These are phyloP conservation scores for Wickerhamomyces sp. DNA, from an alignment of 1,139 yeast species.

Conservation along the genomic window DNA sequence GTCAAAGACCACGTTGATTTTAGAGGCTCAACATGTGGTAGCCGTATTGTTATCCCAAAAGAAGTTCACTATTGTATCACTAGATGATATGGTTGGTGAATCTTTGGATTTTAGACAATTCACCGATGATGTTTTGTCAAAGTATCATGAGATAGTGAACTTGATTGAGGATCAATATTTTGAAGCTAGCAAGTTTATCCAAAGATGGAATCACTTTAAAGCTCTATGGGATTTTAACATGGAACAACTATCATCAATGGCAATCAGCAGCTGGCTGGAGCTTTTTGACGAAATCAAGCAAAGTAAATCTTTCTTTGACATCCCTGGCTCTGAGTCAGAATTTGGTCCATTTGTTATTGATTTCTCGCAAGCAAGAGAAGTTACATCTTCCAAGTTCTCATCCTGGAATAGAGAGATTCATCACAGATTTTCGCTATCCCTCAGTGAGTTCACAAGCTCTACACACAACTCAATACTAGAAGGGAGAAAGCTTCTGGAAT, in stretches of 20 bases:
- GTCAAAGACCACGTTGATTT: constrained; percentile 29
- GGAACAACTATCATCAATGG: constrained; percentile 29
- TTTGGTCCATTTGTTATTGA: constrained; percentile 41
- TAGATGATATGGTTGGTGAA: constrained; percentile 16
- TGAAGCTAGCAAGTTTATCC: constrained; percentile 8
- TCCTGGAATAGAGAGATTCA: constrained; percentile 49
- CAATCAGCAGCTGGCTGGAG: constrained; percentile 44
- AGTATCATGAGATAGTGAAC: constrained; percentile 3
- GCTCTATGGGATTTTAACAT: constrained; percentile 52
- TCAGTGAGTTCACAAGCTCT: constrained; percentile 27
- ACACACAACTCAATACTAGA: constrained; percentile 26
- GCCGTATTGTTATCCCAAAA: constrained; percentile 23
- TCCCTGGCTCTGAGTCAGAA: constrained; percentile 33
- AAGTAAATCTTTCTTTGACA: constrained; percentile 48
- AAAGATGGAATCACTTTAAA: constrained; percentile 54
- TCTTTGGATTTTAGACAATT: constrained; percentile 7
- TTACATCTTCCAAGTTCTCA: constrained; percentile 53
- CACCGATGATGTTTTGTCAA: constrained; percentile 2
- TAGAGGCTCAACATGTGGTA: constrained; percentile 27
- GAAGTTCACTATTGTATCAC: constrained; percentile 26
- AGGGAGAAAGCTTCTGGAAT: constrained; percentile 32
- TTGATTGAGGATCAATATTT: constrained; percentile 13
- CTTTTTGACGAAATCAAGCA: constrained; percentile 41
- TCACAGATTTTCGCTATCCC: constrained; percentile 36
- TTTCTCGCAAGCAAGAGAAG: constrained; percentile 49